phyloP scores from a whole-genome alignment of 192 early-diverging fungal species.

The Podila verticillata region DNA sequence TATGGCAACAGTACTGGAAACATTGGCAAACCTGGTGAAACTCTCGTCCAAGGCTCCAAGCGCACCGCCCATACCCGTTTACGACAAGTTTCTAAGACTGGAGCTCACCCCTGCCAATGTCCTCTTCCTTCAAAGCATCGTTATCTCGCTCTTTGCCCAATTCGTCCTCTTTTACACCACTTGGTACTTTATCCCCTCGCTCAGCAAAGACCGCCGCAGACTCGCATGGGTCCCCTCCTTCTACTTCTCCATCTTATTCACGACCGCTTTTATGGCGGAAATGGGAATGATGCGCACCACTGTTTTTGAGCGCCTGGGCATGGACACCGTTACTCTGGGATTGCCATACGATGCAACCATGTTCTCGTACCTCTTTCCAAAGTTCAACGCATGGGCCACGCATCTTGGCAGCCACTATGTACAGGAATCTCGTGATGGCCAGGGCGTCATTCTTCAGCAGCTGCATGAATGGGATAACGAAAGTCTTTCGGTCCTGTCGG shows the following conservation, averaged over 20 bases:
- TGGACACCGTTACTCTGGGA: conserved; percentile 6
- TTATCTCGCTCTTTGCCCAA: conserved; percentile 19
- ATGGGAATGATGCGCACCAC: conserved; percentile 21
- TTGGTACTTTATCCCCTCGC: conserved; percentile 13
- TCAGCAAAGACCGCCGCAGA: conserved; percentile 18
- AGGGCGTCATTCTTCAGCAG: not conserved
- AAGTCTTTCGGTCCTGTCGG: conserved; percentile 5
- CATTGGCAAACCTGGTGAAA: not conserved
- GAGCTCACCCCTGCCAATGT: conserved; percentile 11
- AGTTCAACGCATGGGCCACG: conserved; percentile 17
- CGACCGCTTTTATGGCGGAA: not conserved
- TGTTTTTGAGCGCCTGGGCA: conserved; percentile 15
- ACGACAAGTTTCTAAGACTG: conserved; percentile 4
- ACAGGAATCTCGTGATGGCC: not conserved
- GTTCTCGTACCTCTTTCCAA: conserved; percentile 23
- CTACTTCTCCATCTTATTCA: conserved; percentile 12
- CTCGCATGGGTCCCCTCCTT: conserved; percentile 21
- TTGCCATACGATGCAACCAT: conserved; percentile 9
- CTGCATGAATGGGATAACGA: not conserved
- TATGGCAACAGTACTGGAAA: conserved; percentile 2
- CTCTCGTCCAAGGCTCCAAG: not conserved
- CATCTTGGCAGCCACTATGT: not conserved
- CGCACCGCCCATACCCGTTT: too few species aligned
- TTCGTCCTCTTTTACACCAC: conserved; percentile 17
- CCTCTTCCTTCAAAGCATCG: conserved; percentile 20